Evolutionary conservation across 129 eudicot genomes (phyloP).

Genomic region (Saposhnikovia divaricata): DNA sequence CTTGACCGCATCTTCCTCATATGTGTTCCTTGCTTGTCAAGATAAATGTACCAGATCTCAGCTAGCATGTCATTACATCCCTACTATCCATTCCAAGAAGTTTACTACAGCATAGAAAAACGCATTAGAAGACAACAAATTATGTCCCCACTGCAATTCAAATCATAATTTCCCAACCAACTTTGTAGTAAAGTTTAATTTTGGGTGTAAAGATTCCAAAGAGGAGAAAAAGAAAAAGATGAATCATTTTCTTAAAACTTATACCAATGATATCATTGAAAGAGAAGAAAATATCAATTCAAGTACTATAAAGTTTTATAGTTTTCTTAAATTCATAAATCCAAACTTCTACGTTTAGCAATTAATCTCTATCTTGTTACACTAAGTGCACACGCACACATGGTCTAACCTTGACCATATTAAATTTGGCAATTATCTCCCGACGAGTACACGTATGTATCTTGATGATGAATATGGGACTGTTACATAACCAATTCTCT

Average conservation of each 20-base stretch:
- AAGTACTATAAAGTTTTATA: too few species aligned
- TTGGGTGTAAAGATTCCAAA: neutral
- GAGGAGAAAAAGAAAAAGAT: neutral
- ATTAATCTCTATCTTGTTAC: neutral
- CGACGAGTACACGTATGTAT: too few species aligned
- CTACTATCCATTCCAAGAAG: neutral
- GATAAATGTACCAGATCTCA: neutral
- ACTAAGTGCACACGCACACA: too few species aligned
- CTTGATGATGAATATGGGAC: too few species aligned
- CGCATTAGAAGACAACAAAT: too few species aligned
- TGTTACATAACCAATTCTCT: too few species aligned
- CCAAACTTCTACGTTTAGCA: neutral
- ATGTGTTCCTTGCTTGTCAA: slow-evolving; percentile 9
- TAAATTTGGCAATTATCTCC: too few species aligned
- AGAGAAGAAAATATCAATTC: neutral
- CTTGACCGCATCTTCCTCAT: slow-evolving; percentile 3
- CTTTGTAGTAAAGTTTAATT: too few species aligned
- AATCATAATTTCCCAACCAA: too few species aligned
- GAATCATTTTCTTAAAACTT: neutral
- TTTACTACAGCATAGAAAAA: too few species aligned
- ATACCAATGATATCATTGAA: neutral
- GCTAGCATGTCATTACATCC: neutral
- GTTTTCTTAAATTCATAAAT: neutral
- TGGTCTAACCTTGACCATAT: too few species aligned
- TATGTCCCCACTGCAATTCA: too few species aligned